phyloP scores from a whole-genome alignment of 768 basidiomycete species.

The Boletus barrowsii region DNA sequence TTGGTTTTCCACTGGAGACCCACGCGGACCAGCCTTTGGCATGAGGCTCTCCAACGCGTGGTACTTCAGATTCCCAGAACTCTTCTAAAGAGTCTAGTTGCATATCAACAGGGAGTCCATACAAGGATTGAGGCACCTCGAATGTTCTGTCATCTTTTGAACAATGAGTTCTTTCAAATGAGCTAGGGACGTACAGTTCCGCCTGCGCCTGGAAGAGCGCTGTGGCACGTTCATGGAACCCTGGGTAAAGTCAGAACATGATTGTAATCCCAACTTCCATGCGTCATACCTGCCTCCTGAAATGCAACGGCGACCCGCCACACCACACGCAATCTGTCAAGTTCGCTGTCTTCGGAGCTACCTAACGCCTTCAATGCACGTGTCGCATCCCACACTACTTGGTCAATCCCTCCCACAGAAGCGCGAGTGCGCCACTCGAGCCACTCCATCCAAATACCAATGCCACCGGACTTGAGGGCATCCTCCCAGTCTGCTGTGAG shows the following conservation, averaged over 20 bases:
- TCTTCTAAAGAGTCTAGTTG: slow-evolving; percentile 65
- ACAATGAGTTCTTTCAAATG: slow-evolving; percentile 1
- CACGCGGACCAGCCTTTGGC: slow-evolving; percentile 71
- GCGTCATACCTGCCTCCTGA: slow-evolving; percentile 59
- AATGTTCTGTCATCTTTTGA: slow-evolving; percentile 47
- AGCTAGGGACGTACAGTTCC: slow-evolving; percentile 57
- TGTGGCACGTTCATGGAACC: slow-evolving; percentile 68
- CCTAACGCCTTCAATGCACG: slow-evolving; percentile 45
- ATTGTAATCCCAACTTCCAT: not conserved
- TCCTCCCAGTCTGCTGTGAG: slow-evolving; percentile 66
- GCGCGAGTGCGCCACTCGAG: slow-evolving; percentile 68
- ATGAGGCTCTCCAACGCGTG: slow-evolving; percentile 67
- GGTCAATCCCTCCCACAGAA: slow-evolving; percentile 46
- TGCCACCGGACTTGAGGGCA: slow-evolving; percentile 49
- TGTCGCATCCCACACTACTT: slow-evolving; percentile 49
- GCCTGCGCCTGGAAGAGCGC: slow-evolving; percentile 83
- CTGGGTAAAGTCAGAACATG: slow-evolving; percentile 34
- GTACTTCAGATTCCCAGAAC: slow-evolving; percentile 81
- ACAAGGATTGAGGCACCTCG: slow-evolving; percentile 47
- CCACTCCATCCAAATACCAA: slow-evolving; percentile 76
- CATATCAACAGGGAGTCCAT: slow-evolving; percentile 40
- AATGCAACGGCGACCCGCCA: slow-evolving; percentile 69
- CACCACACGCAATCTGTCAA: slow-evolving; percentile 56
- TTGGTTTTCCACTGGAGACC: slow-evolving; percentile 45
- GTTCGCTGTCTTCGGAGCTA: slow-evolving; percentile 42